Percentiles rank a stretch among this genome's conserved stretches.
These are phyloP conservation scores for Hypomontagnella monticulosa DNA, from an alignment of 495 filamentous ascomycete genomes.

Conservation along the genomic window DNA sequence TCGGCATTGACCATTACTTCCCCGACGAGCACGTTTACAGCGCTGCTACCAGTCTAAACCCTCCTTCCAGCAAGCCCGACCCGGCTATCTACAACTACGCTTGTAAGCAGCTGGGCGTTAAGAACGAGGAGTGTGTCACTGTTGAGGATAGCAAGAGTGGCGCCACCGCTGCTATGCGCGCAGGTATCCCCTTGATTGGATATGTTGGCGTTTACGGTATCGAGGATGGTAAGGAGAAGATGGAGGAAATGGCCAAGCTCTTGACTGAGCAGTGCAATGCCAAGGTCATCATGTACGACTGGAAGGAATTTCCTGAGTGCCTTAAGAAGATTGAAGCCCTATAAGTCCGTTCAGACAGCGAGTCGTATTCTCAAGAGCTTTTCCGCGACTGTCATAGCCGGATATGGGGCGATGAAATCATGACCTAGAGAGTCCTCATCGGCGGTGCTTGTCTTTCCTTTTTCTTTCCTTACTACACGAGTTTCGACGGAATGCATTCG, in stretches of 20 bases:
- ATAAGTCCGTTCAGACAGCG: conserved; percentile 27
- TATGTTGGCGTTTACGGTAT: conserved; percentile 84
- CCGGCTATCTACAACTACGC: conserved; percentile 91
- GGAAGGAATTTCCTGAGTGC: conserved; percentile 79
- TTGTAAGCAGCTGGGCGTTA: conserved; percentile 77
- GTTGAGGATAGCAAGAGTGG: conserved; percentile 93
- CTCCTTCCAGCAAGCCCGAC: conserved; percentile 90
- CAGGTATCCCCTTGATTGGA: conserved; percentile 83
- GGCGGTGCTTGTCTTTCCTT: conserved; percentile 17
- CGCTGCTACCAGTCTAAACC: conserved; percentile 79
- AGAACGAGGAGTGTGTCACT: conserved; percentile 78
- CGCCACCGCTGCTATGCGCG: conserved; percentile 79
- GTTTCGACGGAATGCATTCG: conserved; percentile 7
- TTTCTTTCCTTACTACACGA: conserved; percentile 16
- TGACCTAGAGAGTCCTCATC: conserved; percentile 6
- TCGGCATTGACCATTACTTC: conserved; percentile 83
- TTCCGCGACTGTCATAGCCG: neutral
- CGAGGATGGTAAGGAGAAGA: conserved; percentile 67
- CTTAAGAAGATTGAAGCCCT: conserved; percentile 71
- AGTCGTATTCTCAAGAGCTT: conserved; percentile 10
- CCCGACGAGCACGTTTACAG: conserved; percentile 77
- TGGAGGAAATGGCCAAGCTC: conserved; percentile 74
- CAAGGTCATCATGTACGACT: conserved; percentile 82
- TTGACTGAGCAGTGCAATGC: conserved; percentile 74
- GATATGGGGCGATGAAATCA: conserved; percentile 10